Evolutionary conservation across 2,329 filamentous ascomycete genomes (phyloP), one percentile per base, ranked within the genome.

Genomic region (Diplocarpon rosae): DNA sequence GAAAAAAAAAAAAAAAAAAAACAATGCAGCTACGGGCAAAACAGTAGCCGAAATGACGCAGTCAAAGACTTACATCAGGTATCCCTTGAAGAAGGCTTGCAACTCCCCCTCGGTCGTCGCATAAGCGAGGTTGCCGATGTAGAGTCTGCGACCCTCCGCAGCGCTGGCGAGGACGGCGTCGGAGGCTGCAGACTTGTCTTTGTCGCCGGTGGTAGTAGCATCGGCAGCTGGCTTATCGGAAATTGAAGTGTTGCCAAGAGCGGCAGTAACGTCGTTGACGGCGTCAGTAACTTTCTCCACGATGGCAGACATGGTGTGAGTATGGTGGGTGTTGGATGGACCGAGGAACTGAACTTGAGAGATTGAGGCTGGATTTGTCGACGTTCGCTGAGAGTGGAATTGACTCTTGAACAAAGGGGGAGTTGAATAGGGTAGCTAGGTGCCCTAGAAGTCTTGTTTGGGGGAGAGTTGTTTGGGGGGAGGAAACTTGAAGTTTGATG

Each of bases 21-120:
- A 8, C 29, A 30, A 8, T 8, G 29, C 29, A 13, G 8, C 29
- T 8, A 8, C 29, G 11, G 9, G 11, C 30, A 12, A 32, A 32
- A 14, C 11, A 12, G 9, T 5, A 14, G 30, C 3, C 11, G 17
- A 10, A 35, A 39, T 27, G 39, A 7, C 13, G 34, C 17, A 35
- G 16, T 31, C 20, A 9, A 14, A 8, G 17, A 85, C 90, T 78
- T 79, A 98, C 92, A 98, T 87, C 76, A 92, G 84, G 78, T 95
- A 96, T 71, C 83, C 85, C 78, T 92, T 90, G 84, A 98, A 98
- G 80, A 98, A 98, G 63, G 92, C 85, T 78, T 93, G 95, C 79
- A 98, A 87, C 83, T 95, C 88, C 83, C 85, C 92, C 85, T 96
- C 92, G 69, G 88, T 95, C 82, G 92, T 96, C 83, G 90, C 89